A percentile compares a stretch with the other conserved stretches of the same genome.
Evolutionary conservation across 2,329 filamentous ascomycete species (phyloP).

Genomic region (Aspergillus tubingensis): DNA sequence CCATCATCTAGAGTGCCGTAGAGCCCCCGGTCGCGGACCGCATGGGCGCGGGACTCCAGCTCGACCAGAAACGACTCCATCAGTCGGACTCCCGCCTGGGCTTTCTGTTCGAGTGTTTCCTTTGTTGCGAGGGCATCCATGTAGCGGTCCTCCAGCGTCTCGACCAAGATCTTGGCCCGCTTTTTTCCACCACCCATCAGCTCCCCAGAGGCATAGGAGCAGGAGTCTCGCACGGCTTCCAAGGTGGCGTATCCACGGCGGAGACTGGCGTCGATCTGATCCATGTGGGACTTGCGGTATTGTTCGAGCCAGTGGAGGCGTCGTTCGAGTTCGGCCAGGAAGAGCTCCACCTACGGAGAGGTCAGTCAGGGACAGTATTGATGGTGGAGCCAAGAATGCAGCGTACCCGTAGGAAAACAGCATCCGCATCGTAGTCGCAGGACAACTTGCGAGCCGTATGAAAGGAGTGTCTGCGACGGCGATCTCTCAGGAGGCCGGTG

Average conservation of each 20-base stretch:
- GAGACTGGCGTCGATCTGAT: constrained; percentile 80
- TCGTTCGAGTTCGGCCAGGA: constrained; percentile 77
- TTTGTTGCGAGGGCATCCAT: constrained; percentile 81
- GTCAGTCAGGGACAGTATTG: constrained; percentile 13
- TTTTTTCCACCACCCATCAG: constrained; percentile 83
- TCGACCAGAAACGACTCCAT: constrained; percentile 84
- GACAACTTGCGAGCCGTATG: constrained; percentile 45
- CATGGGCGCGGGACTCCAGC: constrained; percentile 78
- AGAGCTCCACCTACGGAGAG: constrained; percentile 45
- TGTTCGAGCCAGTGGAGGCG: constrained; percentile 85
- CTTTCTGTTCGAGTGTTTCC: constrained; percentile 88
- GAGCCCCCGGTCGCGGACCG: constrained; percentile 75
- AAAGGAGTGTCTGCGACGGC: constrained; percentile 49
- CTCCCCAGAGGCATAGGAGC: constrained; percentile 86
- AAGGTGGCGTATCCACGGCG: constrained; percentile 83
- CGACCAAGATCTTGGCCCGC: constrained; percentile 83
- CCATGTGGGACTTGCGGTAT: constrained; percentile 78
- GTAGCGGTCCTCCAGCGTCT: constrained; percentile 85
- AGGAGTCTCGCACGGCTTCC: constrained; percentile 82
- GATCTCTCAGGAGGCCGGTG: constrained; percentile 39
- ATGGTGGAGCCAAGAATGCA: neutral
- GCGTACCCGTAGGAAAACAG: constrained; percentile 46
- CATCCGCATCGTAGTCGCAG: constrained; percentile 46
- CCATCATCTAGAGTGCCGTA: constrained; percentile 78
- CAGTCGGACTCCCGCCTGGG: constrained; percentile 79